Conservation (phyloP, 1,284 basidiomycete genomes). For the Cutaneotrichosporon cutaneum region DNA sequence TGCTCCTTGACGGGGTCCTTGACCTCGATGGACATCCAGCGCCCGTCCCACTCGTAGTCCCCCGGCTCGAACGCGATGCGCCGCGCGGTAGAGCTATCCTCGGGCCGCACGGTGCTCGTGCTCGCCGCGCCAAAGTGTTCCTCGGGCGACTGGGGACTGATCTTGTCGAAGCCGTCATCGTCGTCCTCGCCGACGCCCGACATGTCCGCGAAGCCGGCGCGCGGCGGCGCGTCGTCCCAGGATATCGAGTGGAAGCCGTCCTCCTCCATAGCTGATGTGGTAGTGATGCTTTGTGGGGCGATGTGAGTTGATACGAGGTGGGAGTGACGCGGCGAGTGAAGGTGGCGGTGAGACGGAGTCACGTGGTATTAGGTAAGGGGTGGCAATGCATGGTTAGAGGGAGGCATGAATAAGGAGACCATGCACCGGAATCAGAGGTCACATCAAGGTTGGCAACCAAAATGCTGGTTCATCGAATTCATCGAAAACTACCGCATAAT, state of each 20-base stretch:
- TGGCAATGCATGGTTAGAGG: background rate
- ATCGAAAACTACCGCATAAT: no score
- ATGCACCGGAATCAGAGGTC: no score
- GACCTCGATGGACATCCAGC: slow-evolving; percentile 76
- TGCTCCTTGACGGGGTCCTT: slow-evolving; percentile 93
- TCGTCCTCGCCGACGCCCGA: slow-evolving; percentile 30
- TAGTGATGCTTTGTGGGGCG: background rate
- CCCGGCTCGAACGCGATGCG: slow-evolving; percentile 11
- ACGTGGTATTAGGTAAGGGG: background rate
- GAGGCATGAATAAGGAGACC: background rate
- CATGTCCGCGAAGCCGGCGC: slow-evolving; percentile 27
- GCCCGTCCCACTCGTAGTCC: slow-evolving; percentile 68
- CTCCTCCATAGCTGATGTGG: slow-evolving; percentile 30
- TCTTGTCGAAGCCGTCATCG: slow-evolving; percentile 48
- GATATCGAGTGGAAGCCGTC: slow-evolving; percentile 51
- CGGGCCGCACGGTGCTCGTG: slow-evolving; percentile 12
- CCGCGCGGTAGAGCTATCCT: background rate
- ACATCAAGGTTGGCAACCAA: no score
- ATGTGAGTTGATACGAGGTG: background rate
- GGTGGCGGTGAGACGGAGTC: background rate
- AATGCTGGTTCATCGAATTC: no score
- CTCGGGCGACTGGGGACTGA: slow-evolving; percentile 30
- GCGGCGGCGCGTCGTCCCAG: slow-evolving; percentile 48
- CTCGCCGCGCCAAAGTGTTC: slow-evolving; percentile 12
- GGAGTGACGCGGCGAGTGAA: background rate